Evolutionary conservation across 441 rosid genomes (phyloP).

Genomic region (Aleurites moluccanus): DNA sequence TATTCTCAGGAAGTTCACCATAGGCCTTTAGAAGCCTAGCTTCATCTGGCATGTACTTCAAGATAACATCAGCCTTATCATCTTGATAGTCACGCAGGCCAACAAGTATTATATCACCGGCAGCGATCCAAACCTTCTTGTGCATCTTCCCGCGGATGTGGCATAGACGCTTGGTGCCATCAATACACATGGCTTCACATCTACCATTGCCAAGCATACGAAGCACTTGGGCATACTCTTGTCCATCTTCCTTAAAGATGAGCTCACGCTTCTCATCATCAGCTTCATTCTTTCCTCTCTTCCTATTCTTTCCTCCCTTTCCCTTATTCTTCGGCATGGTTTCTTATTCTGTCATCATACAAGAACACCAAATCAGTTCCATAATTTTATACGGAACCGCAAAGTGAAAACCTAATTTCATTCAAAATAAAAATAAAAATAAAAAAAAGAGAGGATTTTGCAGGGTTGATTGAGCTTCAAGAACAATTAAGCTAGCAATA

Average conservation of each 20-base stretch:
- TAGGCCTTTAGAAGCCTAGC: constrained; percentile 78
- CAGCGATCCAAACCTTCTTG: constrained; percentile 87
- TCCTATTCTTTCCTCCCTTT: constrained; percentile 86
- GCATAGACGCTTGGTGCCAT: constrained; percentile 66
- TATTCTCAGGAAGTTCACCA: constrained; percentile 78
- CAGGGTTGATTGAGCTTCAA: neutral
- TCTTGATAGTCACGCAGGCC: constrained; percentile 85
- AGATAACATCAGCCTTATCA: constrained; percentile 83
- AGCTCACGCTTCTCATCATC: constrained; percentile 81
- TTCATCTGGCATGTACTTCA: constrained; percentile 86
- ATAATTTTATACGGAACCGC: neutral
- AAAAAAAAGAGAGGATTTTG: neutral
- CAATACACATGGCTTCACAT: constrained; percentile 70
- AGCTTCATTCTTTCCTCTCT: constrained; percentile 87
- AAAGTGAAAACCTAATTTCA: constrained; percentile 13
- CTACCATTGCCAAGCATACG: constrained; percentile 83
- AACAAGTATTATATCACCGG: constrained; percentile 77
- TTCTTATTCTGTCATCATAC: constrained; percentile 18
- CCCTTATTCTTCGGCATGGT: constrained; percentile 81
- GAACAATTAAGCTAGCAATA: neutral
- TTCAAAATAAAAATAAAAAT: neutral
- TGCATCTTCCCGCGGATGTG: constrained; percentile 89
- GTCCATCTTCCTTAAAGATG: constrained; percentile 77
- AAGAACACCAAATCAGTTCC: neutral
- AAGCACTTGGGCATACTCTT: constrained; percentile 69